Percentiles rank a stretch among this genome's conserved stretches.
Evolutionary conservation across 352 stramenopile genomes (phyloP).

Genomic region (Pythium aquatile): DNA sequence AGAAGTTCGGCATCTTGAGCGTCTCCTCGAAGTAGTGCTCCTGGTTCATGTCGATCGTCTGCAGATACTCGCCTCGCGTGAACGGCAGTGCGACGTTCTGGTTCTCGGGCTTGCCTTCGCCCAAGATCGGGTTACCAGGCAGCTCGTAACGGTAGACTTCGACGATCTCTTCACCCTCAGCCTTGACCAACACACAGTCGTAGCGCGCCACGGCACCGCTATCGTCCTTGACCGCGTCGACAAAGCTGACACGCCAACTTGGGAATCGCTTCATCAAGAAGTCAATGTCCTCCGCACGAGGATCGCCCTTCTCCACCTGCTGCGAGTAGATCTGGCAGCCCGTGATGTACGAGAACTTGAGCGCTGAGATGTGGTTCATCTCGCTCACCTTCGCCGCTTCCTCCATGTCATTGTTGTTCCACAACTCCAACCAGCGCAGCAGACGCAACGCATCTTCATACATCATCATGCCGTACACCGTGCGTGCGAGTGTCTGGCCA

Average conservation of each 20-base stretch:
- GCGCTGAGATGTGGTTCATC: slow-evolving; percentile 80
- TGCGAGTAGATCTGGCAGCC: slow-evolving; percentile 87
- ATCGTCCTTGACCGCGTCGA: slow-evolving; percentile 64
- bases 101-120: slow-evolving; percentile 87
- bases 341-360: slow-evolving; percentile 90
- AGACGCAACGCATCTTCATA: slow-evolving; percentile 88
- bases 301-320: slow-evolving; percentile 71
- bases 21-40: slow-evolving; percentile 89
- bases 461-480: slow-evolving; percentile 88
- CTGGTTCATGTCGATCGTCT: slow-evolving; percentile 92
- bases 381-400: slow-evolving; percentile 70
- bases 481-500: slow-evolving; percentile 84
- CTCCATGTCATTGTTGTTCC: slow-evolving; percentile 55
- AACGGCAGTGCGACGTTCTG: slow-evolving; percentile 88
- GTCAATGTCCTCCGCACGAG: slow-evolving; percentile 86
- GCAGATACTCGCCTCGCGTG: slow-evolving; percentile 82
- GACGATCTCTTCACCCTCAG: slow-evolving; percentile 76
- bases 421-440: slow-evolving; percentile 82
- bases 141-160: slow-evolving; percentile 88
- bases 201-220: slow-evolving; percentile 44
- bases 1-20: slow-evolving; percentile 87
- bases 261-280: slow-evolving; percentile 88
- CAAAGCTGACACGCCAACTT: slow-evolving; percentile 87
- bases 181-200: slow-evolving; percentile 81
- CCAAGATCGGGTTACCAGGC: slow-evolving; percentile 85